Evolutionary conservation across 306 rosid genomes (phyloP).

Genomic region (Trichosanthes cucumerina): DNA sequence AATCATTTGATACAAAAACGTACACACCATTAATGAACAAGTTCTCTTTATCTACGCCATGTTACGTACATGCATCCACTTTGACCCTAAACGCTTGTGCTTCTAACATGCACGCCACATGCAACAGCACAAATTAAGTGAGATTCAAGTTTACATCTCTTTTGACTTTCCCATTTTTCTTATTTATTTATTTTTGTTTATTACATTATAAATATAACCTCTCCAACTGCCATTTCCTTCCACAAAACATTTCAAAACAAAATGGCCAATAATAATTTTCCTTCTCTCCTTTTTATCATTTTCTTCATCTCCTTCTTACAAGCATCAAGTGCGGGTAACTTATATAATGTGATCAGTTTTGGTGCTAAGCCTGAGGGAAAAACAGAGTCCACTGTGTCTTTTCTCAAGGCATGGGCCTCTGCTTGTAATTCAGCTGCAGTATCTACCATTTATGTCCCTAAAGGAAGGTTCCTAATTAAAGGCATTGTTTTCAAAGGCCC

Average conservation of each 20-base stretch:
- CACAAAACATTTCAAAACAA: background rate
- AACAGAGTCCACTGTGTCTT: conserved; percentile 34
- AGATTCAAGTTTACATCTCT: background rate
- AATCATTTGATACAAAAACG: background rate
- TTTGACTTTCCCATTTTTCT: background rate
- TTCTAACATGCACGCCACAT: background rate
- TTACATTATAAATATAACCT: background rate
- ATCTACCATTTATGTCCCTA: conserved; percentile 34
- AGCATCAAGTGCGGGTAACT: background rate
- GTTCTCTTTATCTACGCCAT: background rate
- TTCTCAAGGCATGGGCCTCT: conserved; percentile 36
- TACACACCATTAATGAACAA: background rate
- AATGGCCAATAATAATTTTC: background rate
- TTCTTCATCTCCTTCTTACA: background rate
- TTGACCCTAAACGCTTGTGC: background rate
- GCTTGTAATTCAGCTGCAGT: conserved; percentile 30
- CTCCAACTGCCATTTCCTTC: background rate
- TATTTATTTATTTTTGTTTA: fast-evolving
- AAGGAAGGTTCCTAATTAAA: conserved; percentile 45
- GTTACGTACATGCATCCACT: background rate
- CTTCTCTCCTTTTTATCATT: background rate
- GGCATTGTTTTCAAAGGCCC: conserved; percentile 37
- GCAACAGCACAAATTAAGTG: background rate
- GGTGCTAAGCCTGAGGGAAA: conserved; percentile 52
- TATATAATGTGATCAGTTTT: conserved; percentile 37